These are phyloP conservation scores for Articulospora tetracladia DNA, from an alignment of 495 filamentous ascomycete genomes.

Conservation along the genomic window DNA sequence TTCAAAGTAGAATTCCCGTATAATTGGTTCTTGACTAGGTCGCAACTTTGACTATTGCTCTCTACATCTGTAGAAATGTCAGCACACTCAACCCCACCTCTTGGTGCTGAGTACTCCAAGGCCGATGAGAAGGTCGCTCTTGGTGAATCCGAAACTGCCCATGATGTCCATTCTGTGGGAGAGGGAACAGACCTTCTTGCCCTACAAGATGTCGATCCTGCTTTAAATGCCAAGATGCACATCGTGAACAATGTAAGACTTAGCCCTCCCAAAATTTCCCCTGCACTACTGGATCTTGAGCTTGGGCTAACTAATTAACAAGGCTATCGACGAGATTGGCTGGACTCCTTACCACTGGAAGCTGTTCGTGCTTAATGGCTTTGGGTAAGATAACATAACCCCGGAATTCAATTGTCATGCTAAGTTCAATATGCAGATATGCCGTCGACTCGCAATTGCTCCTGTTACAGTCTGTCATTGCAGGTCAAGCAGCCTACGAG, in stretches of 20 bases:
- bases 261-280: background rate
- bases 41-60: no score
- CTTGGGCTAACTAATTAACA: constrained; percentile 1
- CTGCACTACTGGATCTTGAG: background rate
- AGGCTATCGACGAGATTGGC: constrained; percentile 73
- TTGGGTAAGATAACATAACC: constrained; percentile 45
- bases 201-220: constrained; percentile 52
- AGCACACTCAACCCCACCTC: background rate
- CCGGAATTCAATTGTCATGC: background rate
- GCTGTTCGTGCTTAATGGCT: constrained; percentile 60
- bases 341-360: constrained; percentile 64
- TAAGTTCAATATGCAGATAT: constrained; percentile 38
- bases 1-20: no score
- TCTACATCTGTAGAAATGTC: no score
- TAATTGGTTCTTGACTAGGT: no score
- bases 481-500: constrained; percentile 51
- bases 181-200: constrained; percentile 47
- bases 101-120: background rate
- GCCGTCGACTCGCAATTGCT: constrained; percentile 67
- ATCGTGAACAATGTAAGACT: constrained; percentile 66
- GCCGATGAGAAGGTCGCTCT: constrained; percentile 13
- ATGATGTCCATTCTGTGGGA: constrained; percentile 18
- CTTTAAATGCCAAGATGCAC: constrained; percentile 63
- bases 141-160: constrained; percentile 1
- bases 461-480: constrained; percentile 63